Percentiles rank a stretch among this genome's conserved stretches.
Conservation (phyloP, 768 basidiomycete species). For the Gloeopeniophorella convolvens region DNA sequence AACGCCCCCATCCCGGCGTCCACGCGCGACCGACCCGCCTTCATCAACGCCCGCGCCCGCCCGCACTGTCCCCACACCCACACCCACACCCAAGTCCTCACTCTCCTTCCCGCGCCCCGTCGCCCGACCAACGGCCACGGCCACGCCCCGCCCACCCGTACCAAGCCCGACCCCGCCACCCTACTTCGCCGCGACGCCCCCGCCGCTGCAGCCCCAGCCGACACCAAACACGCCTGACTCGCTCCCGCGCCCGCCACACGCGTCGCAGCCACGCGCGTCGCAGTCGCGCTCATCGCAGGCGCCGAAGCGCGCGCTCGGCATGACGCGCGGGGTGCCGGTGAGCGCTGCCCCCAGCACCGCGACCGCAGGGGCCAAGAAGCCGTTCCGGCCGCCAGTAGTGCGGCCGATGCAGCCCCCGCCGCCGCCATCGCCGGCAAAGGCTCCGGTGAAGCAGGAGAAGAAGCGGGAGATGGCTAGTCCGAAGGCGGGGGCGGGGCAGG, state of each 20-base stretch:
- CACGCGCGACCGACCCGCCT: too few species aligned
- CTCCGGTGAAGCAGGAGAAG: background rate
- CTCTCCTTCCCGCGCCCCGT: too few species aligned
- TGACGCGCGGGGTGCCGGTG: too few species aligned
- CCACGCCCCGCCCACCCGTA: background rate
- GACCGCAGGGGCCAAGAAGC: slow-evolving; percentile 3
- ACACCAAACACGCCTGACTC: background rate
- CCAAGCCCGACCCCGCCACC: background rate
- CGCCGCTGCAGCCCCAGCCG: background rate
- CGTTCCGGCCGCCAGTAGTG: slow-evolving; percentile 7
- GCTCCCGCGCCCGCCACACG: background rate
- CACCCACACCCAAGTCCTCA: too few species aligned
- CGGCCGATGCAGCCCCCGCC: background rate
- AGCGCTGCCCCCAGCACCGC: too few species aligned
- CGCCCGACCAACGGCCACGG: too few species aligned
- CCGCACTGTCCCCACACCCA: too few species aligned
- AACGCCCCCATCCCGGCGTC: too few species aligned
- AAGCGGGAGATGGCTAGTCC: background rate
- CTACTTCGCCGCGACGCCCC: too few species aligned
- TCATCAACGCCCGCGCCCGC: too few species aligned
- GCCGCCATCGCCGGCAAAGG: too few species aligned
- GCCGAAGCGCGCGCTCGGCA: slow-evolving; percentile 3
- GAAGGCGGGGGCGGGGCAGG: background rate
- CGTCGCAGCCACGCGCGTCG: background rate
- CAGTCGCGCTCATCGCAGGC: too few species aligned